Evolutionary conservation across 805 yeast species (phyloP).

Genomic region (Cyberlindnera nakhonratchasimensis): DNA sequence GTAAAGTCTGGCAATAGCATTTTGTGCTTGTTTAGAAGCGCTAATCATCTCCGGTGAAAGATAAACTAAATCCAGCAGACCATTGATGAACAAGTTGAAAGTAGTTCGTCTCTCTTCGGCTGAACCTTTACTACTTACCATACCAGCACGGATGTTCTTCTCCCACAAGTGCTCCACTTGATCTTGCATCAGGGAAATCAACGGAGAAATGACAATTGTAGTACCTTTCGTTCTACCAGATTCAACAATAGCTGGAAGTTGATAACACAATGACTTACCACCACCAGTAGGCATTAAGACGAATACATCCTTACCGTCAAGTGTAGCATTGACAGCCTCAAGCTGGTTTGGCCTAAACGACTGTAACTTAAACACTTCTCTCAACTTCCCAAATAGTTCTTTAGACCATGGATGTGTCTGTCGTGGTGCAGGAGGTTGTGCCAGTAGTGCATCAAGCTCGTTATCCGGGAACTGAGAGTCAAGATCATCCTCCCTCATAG

Average conservation of each 20-base stretch:
- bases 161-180: constrained; percentile 79
- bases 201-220: constrained; percentile 89
- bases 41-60: constrained; percentile 94
- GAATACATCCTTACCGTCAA: constrained; percentile 80
- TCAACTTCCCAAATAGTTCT: constrained; percentile 60
- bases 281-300: constrained; percentile 99
- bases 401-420: constrained; percentile 50
- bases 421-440: constrained; percentile 15
- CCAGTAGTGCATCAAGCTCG: constrained; percentile 21
- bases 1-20: constrained; percentile 56
- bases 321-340: constrained; percentile 78
- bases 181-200: constrained; percentile 96
- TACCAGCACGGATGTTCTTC: constrained; percentile 73
- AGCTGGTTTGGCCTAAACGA: constrained; percentile 79
- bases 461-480: constrained; percentile 17
- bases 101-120: constrained; percentile 60
- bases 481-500: constrained; percentile 7
- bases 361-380: constrained; percentile 55
- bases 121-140: constrained; percentile 77
- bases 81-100: constrained; percentile 58
- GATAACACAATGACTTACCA: constrained; percentile 94
- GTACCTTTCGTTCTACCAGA: constrained; percentile 78
- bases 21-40: constrained; percentile 64
- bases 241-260: constrained; percentile 82
- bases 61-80: constrained; percentile 72